Conservation (phyloP, 306 rosid genomes). For the Quercus robur region DNA sequence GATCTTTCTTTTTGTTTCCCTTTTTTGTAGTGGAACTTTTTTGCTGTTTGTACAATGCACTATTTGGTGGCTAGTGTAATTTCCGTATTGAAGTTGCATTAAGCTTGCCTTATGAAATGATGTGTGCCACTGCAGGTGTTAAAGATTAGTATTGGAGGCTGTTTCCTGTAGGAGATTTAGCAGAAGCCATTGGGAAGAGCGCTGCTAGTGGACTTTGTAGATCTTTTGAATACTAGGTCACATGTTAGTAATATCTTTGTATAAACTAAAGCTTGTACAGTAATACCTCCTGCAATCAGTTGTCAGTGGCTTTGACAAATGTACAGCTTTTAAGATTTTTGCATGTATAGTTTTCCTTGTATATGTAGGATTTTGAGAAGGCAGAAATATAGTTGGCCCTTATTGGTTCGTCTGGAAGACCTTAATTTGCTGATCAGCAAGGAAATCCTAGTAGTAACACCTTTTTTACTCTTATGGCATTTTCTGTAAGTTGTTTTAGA, state of each 20-base stretch:
- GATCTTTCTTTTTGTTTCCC: background rate
- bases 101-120: background rate
- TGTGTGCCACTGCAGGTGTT: background rate
- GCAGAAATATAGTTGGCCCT: background rate
- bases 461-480: background rate
- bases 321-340: conserved; percentile 17
- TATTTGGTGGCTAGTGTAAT: background rate
- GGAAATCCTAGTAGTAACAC: background rate
- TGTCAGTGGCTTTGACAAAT: background rate
- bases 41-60: background rate
- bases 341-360: conserved; percentile 1
- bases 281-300: background rate
- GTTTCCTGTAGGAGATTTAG: background rate
- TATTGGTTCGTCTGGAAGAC: background rate
- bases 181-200: background rate
- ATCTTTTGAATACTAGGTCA: background rate
- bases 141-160: background rate
- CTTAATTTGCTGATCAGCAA: background rate
- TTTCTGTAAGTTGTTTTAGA: background rate
- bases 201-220: background rate
- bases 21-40: background rate
- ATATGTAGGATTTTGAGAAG: background rate
- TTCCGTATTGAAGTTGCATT: background rate
- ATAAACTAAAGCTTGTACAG: background rate
- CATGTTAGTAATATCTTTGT: background rate